Percentiles rank a stretch among this genome's conserved stretches.
phyloP scores from a whole-genome alignment of 148 eudicot genomes.

The Nyssa sinensis region DNA sequence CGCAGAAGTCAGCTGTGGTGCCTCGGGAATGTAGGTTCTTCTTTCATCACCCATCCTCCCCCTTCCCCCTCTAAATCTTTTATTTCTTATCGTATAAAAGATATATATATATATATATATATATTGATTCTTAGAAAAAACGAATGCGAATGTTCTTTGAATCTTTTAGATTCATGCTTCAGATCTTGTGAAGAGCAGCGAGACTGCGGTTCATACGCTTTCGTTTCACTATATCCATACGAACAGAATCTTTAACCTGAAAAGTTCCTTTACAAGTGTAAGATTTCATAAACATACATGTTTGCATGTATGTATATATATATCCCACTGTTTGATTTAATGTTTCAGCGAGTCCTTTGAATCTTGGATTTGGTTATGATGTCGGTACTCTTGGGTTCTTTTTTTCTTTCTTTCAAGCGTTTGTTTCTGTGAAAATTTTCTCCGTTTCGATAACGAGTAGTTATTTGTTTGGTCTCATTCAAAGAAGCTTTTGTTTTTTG shows the following conservation, averaged over 20 bases:
- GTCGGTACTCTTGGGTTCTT: too few species aligned
- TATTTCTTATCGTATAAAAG: too few species aligned
- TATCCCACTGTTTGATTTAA: slow-evolving; percentile 4
- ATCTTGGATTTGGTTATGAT: background rate
- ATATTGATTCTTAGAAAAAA: too few species aligned
- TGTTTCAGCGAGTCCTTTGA: background rate
- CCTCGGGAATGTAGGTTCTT: too few species aligned
- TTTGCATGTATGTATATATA: too few species aligned
- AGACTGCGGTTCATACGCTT: background rate
- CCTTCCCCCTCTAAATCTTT: background rate
- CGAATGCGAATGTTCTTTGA: too few species aligned
- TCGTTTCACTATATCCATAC: too few species aligned
- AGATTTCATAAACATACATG: background rate
- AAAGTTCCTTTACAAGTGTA: background rate
- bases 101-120: too few species aligned
- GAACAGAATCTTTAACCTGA: background rate
- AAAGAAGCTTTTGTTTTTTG: background rate
- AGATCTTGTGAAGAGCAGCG: background rate
- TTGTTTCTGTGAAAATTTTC: too few species aligned
- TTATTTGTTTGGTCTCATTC: background rate
- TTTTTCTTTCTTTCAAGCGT: background rate
- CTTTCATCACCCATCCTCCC: too few species aligned
- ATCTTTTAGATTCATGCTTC: slow-evolving; percentile 11
- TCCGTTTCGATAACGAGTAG: too few species aligned
- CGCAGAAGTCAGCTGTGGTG: slow-evolving; percentile 17